Evolutionary conservation across 495 filamentous ascomycete genomes (phyloP), one percentile per base, ranked within the genome.

Genomic region (Cercophora samala): DNA sequence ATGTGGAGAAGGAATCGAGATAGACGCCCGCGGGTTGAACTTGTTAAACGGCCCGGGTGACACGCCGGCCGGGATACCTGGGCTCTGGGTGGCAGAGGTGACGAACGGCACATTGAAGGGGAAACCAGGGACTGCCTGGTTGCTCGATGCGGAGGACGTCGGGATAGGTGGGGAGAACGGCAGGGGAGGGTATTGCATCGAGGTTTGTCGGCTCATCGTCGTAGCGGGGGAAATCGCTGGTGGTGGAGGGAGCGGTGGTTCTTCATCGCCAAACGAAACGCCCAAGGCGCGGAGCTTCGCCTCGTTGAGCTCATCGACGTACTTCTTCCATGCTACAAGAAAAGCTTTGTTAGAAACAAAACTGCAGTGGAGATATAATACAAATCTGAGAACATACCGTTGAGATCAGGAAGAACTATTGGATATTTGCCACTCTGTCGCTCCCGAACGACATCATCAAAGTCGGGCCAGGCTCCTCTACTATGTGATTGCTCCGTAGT

Each of bases 281-380:
- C 95, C 95, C 58, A 99, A 83, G 60, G 93, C 92, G 42, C 91
- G 88, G 53, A 99, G 82, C 78, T 96, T 99, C 66, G 93, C 90
- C 77, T 99, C 95, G 72, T 89, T 88, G 62, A 97, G 76, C 62
- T 86, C 84, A 59, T 89, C 82, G 32, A 94, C 90, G 78, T 98
- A 97, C 18, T 84, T 79, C 73, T 92, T 88, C 94, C 95, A 97
- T 26, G 89, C 90, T 78, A 78, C 73, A 46, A 6, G 13, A 75
- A 3, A 19, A 42, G n/a, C n/a, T n/a, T n/a, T 9, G 4, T 26
- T 26, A 4, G 32, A 15, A n/a, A 3, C 25, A 0, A 15, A 62
- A 5, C 0, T 5, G 17, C 29, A 29, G 15, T 19, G 8, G 8
- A 29, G 26, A 59, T 8, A 13, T 1, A 2, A 58, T 46, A 9